Conservation (phyloP, 345 rosid species). For the Brassica nigra region DNA sequence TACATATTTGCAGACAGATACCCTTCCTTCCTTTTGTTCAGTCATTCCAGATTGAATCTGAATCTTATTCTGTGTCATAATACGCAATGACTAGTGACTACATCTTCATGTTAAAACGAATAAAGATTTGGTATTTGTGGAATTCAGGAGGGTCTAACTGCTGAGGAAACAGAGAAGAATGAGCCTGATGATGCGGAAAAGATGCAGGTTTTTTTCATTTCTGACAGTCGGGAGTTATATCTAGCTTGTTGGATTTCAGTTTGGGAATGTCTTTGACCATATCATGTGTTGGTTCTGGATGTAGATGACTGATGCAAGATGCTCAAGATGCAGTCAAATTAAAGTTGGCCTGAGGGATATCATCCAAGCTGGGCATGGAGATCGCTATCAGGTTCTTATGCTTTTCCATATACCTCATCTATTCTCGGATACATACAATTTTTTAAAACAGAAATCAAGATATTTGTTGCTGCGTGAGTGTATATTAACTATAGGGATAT, state of each 20-base stretch:
- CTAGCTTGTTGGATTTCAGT: constrained; percentile 10
- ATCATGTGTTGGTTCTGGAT: constrained; percentile 9
- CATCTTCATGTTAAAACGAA: constrained; percentile 11
- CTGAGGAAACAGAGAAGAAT: background rate
- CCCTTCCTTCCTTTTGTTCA: background rate
- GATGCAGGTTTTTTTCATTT: constrained; percentile 63
- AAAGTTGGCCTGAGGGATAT: background rate
- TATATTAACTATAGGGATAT: background rate
- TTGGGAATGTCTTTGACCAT: constrained; percentile 13
- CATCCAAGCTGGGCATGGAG: constrained; percentile 1
- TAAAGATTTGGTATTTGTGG: constrained; percentile 18
- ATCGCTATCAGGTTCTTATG: background rate
- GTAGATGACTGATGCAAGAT: background rate
- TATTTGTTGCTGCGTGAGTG: background rate
- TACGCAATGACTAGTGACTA: background rate
- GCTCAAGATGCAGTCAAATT: background rate
- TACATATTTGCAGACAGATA: background rate
- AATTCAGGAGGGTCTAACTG: constrained; percentile 68
- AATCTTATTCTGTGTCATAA: background rate
- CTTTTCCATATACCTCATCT: constrained; percentile 4
- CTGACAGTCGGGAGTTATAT: background rate
- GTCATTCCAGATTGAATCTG: background rate
- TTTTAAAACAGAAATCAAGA: background rate
- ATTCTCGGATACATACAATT: background rate
- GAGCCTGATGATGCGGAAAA: constrained; percentile 58